Percentiles rank a stretch among this genome's conserved stretches.
Conservation (phyloP, 805 yeast genomes). For the Wickerhamiella vanderwaltii region DNA sequence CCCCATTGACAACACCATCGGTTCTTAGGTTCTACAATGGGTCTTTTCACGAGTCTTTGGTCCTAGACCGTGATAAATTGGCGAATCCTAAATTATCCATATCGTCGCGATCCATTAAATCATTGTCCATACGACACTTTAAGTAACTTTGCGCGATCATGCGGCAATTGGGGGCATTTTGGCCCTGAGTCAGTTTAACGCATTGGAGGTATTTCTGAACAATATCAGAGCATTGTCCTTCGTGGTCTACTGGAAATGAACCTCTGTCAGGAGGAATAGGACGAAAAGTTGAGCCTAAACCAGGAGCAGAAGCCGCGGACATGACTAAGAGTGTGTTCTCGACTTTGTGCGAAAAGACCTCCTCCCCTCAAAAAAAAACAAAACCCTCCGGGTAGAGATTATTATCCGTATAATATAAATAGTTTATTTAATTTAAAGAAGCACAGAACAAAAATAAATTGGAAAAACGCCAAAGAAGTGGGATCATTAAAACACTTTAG, state of each 20-base stretch:
- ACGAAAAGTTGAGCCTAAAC: slow-evolving; percentile 22
- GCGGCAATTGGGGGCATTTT: slow-evolving; percentile 86
- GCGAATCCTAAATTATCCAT: slow-evolving; percentile 45
- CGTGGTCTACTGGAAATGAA: slow-evolving; percentile 89
- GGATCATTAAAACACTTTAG: no score
- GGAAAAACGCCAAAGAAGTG: neutral
- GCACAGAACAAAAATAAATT: neutral
- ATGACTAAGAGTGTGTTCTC: slow-evolving; percentile 16
- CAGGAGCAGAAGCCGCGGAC: slow-evolving; percentile 27
- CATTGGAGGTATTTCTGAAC: slow-evolving; percentile 72
- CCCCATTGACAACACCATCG: no score
- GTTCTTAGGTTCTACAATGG: no score
- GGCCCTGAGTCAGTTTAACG: slow-evolving; percentile 61
- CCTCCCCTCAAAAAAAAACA: no score
- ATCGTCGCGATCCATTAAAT: slow-evolving; percentile 46
- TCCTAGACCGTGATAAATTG: slow-evolving; percentile 9
- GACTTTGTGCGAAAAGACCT: no score
- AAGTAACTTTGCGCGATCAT: slow-evolving; percentile 69
- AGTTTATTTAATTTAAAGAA: neutral
- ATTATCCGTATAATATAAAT: neutral
- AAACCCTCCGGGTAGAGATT: neutral
- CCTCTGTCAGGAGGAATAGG: slow-evolving; percentile 97
- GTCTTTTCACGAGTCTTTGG: no score
- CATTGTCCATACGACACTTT: slow-evolving; percentile 78
- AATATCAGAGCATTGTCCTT: slow-evolving; percentile 60